Percentiles rank a stretch among this genome's conserved stretches.
Evolutionary conservation across 2,329 filamentous ascomycete species (phyloP).

Genomic region (Colletotrichum simmondsii): DNA sequence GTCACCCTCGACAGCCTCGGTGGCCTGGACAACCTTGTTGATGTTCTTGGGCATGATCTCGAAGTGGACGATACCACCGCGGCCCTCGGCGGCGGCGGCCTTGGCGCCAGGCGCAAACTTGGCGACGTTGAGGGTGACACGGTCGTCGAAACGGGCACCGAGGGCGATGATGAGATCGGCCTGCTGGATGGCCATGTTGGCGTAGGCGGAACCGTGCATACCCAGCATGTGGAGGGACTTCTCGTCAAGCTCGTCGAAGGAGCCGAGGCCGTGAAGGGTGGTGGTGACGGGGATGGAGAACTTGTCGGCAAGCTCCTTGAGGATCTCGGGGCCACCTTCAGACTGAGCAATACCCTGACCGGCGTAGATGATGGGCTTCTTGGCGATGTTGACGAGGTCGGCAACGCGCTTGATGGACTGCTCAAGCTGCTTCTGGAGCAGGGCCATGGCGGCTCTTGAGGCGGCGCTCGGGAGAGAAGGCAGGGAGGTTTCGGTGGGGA

Average conservation of each 20-base stretch:
- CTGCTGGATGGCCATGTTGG: conserved; percentile 98
- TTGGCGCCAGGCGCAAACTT: conserved; percentile 93
- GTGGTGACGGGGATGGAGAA: conserved; percentile 93
- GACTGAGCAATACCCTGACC: conserved; percentile 88
- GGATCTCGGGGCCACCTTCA: conserved; percentile 80
- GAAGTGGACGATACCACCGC: conserved; percentile 96
- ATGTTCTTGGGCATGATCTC: conserved; percentile 99
- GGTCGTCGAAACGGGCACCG: conserved; percentile 94
- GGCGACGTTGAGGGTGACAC: conserved; percentile 82
- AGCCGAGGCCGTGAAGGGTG: conserved; percentile 92
- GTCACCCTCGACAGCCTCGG: conserved; percentile 94
- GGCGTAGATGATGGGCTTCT: conserved; percentile 96
- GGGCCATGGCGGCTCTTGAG: conserved; percentile 80
- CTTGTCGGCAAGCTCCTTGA: conserved; percentile 92
- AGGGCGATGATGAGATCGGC: conserved; percentile 96
- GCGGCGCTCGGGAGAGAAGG: conserved; percentile 88
- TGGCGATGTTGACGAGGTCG: conserved; percentile 84
- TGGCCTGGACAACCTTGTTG: conserved; percentile 98
- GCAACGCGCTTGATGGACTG: conserved; percentile 81
- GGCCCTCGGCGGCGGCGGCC: conserved; percentile 82
- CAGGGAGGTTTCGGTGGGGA: conserved; percentile 79
- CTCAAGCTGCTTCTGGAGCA: conserved; percentile 78
- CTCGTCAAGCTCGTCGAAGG: conserved; percentile 90
- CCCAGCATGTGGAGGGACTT: conserved; percentile 98
- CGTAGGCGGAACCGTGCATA: conserved; percentile 97